Evolutionary conservation across 2,329 filamentous ascomycete genomes (phyloP), one percentile per base, ranked within the genome.

Genomic region (Alternaria triticimaculans): DNA sequence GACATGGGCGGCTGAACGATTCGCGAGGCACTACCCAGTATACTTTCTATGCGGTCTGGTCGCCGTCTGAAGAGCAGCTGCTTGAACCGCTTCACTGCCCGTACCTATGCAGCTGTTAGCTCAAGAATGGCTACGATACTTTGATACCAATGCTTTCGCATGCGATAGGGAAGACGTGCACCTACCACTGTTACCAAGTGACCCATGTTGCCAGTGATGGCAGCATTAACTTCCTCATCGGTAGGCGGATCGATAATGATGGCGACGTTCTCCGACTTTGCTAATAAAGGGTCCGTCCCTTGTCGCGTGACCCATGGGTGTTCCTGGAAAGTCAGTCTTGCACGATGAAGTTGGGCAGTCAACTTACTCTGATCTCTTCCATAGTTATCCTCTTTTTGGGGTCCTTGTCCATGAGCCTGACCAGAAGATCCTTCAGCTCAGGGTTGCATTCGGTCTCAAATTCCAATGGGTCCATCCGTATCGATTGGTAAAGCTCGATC

Each of bases 241-340:
- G 95, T 98, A 1, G 95, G 95, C 6, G 90, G 88, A 65, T 94
- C 92, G 30, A 98, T 85, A 15, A 93, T 83, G 67, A 94, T 87
- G 11, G 90, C 88, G 46, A 92, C 96, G 72, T 99, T 99, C 75
- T 97, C 94, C 67, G 94, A 91, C 48, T 88, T 87, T 8, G 93
- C 88, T 12, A 98, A 85, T 14, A 99, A 83, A 64, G 88, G 88
- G 78, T 98, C 95, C 8, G 83, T 86, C 14, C 93, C 94, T 60
- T 87, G 82, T 73, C 89, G 91, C 6, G 95, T 98, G 14, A 99
- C 93, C 96, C 96, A 99, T 0, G 93, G 88, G 77, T 99, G 96
- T 72, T 90, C 87, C 95, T 97, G 65, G 5, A 23, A 3, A n/a
- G 61, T 76, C 51, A 78, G 67, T 46, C 4, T 50, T 21, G 45